A percentile compares a stretch with the other conserved stretches of the same genome.
Evolutionary conservation across 805 yeast genomes (phyloP).

Genomic region (Ogataea sp.): DNA sequence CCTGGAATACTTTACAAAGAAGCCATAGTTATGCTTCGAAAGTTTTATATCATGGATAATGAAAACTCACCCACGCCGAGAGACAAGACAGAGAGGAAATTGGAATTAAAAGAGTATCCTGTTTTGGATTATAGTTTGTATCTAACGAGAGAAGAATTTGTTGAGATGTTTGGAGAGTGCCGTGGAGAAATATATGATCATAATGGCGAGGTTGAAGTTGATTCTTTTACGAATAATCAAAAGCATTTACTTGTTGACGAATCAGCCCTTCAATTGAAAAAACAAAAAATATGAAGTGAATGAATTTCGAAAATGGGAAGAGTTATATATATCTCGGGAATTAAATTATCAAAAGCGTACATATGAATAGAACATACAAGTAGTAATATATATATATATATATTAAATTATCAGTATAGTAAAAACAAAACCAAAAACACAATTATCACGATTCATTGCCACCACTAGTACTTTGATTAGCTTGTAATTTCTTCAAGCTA

Average conservation of each 20-base stretch:
- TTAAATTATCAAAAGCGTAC: too few relatives aligned
- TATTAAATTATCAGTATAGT: too few relatives aligned
- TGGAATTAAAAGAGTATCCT: conserved; percentile 53
- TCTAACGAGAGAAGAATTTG: conserved; percentile 43
- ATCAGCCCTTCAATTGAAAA: background rate
- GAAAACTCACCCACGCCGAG: conserved; percentile 78
- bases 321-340: too few relatives aligned
- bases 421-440: too few relatives aligned
- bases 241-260: too few relatives aligned
- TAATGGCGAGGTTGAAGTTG: conserved; percentile 17
- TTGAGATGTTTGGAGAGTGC: conserved; percentile 38
- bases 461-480: background rate
- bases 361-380: too few relatives aligned
- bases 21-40: conserved; percentile 72
- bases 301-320: too few relatives aligned
- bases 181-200: conserved; percentile 16
- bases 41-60: conserved; percentile 82
- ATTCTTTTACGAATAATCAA: too few relatives aligned
- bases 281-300: background rate
- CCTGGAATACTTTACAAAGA: conserved; percentile 81
- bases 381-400: too few relatives aligned
- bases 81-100: conserved; percentile 58
- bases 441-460: too few relatives aligned
- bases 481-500: conserved; percentile 11
- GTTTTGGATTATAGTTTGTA: conserved; percentile 47